Evolutionary conservation across 805 yeast species (phyloP).

Genomic region (Saturnispora kantuleensis): DNA sequence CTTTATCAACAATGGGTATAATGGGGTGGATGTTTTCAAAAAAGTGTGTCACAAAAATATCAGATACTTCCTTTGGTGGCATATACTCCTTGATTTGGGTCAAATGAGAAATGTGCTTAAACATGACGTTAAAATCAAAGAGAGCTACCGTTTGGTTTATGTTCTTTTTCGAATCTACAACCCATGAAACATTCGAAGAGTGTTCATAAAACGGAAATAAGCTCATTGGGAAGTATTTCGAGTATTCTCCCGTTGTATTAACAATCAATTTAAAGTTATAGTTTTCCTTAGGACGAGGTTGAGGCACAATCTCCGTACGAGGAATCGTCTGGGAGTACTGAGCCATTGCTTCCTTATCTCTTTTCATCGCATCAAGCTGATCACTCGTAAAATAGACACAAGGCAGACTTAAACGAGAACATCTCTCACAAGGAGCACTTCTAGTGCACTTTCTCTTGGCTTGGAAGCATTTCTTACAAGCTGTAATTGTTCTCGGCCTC

Average conservation of each 20-base stretch:
- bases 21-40: slow-evolving; percentile 15
- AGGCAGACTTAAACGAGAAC: slow-evolving; percentile 8
- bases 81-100: slow-evolving; percentile 8
- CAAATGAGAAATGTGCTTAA: slow-evolving; percentile 10
- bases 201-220: slow-evolving; percentile 17
- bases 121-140: slow-evolving; percentile 14
- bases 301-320: slow-evolving; percentile 14
- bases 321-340: slow-evolving; percentile 1
- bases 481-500: slow-evolving; percentile 14
- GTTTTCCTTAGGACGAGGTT: slow-evolving; percentile 11
- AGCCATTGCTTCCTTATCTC: not conserved
- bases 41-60: slow-evolving; percentile 14
- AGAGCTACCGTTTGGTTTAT: slow-evolving; percentile 10
- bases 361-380: slow-evolving; percentile 9
- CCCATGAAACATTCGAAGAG: slow-evolving; percentile 14
- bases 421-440: slow-evolving; percentile 11
- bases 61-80: slow-evolving; percentile 11
- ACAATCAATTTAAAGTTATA: slow-evolving; percentile 17
- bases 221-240: slow-evolving; percentile 16
- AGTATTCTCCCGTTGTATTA: slow-evolving; percentile 18
- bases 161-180: slow-evolving; percentile 7
- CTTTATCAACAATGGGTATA: slow-evolving; percentile 17
- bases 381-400: slow-evolving; percentile 17
- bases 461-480: slow-evolving; percentile 16
- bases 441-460: slow-evolving; percentile 17